Percentiles rank a stretch among this genome's conserved stretches.
Conservation (phyloP, 352 stramenopile genomes). For the Phytopythium litorale region DNA sequence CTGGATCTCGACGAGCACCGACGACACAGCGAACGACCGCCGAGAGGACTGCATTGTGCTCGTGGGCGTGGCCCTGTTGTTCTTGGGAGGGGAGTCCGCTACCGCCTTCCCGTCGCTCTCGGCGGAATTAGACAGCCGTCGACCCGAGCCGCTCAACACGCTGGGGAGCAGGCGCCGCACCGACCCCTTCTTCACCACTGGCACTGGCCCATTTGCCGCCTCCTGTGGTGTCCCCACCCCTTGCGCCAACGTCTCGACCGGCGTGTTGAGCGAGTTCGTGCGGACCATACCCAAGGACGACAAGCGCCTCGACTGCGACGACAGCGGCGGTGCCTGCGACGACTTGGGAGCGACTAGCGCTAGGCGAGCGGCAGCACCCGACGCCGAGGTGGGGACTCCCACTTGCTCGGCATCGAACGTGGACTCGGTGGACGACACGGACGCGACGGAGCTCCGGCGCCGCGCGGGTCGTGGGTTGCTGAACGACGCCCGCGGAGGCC, state of each 20-base stretch:
- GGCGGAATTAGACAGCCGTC: neutral
- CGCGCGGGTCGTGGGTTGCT: neutral
- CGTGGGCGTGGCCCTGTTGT: too few species aligned
- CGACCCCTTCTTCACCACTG: neutral
- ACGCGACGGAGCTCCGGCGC: neutral
- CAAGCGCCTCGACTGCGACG: neutral
- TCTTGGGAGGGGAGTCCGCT: neutral
- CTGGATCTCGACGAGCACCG: slow-evolving; percentile 22
- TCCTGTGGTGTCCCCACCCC: neutral
- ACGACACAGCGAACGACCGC: slow-evolving; percentile 6
- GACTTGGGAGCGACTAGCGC: neutral
- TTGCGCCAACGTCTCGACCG: neutral
- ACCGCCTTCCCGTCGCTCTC: neutral
- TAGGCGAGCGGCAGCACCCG: neutral
- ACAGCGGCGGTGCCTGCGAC: neutral
- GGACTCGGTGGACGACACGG: neutral
- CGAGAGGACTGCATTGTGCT: neutral
- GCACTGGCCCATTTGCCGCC: too few species aligned
- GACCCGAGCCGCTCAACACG: neutral
- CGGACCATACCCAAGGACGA: neutral
- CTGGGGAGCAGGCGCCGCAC: neutral
- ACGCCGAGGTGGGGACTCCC: neutral
- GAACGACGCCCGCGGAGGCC: neutral
- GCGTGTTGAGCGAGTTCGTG: neutral
- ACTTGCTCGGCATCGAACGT: neutral